Evolutionary conservation across 805 yeast species (phyloP).

Genomic region (Wickerhamiella hasegawae): DNA sequence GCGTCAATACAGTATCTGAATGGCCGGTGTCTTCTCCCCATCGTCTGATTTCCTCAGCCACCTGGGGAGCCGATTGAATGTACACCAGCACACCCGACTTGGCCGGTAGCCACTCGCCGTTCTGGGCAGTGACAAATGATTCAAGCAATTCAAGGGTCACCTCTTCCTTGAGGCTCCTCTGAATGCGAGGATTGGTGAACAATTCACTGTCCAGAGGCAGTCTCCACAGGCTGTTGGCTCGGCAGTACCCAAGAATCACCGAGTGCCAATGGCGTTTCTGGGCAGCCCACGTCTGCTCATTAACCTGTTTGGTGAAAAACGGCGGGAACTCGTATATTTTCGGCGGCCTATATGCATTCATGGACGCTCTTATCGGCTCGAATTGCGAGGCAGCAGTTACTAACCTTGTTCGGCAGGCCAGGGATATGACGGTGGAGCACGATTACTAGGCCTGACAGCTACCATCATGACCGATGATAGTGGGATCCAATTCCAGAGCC

Average conservation of each 20-base stretch:
- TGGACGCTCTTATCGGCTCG: too few relatives aligned
- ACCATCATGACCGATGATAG: too few relatives aligned
- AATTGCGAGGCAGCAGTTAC: too few relatives aligned
- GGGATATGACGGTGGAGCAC: too few relatives aligned
- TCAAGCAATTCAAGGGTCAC: conserved; percentile 40
- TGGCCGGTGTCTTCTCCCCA: conserved; percentile 74
- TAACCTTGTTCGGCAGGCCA: too few relatives aligned
- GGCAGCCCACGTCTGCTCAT: conserved; percentile 55
- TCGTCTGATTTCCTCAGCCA: conserved; percentile 49
- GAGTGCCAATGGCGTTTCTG: conserved; percentile 70
- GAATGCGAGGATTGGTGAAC: conserved; percentile 20
- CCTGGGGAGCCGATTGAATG: conserved; percentile 53
- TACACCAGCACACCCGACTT: conserved; percentile 29
- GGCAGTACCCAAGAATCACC: conserved; percentile 46
- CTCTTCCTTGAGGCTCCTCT: conserved; percentile 33
- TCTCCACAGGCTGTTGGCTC: conserved; percentile 37
- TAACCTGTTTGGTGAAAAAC: conserved; percentile 77
- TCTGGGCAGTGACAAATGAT: conserved; percentile 37
- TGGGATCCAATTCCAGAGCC: too few relatives aligned
- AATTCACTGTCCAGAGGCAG: conserved; percentile 21
- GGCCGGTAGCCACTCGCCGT: conserved; percentile 39
- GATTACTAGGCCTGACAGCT: too few relatives aligned
- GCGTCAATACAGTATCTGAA: conserved; percentile 55
- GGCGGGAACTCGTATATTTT: conserved; percentile 71
- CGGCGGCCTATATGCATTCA: too few relatives aligned